Evolutionary conservation across 192 early-diverging fungal genomes (phyloP), one percentile per base, ranked within the genome.

Genomic region (Backusella morwellensis): DNA sequence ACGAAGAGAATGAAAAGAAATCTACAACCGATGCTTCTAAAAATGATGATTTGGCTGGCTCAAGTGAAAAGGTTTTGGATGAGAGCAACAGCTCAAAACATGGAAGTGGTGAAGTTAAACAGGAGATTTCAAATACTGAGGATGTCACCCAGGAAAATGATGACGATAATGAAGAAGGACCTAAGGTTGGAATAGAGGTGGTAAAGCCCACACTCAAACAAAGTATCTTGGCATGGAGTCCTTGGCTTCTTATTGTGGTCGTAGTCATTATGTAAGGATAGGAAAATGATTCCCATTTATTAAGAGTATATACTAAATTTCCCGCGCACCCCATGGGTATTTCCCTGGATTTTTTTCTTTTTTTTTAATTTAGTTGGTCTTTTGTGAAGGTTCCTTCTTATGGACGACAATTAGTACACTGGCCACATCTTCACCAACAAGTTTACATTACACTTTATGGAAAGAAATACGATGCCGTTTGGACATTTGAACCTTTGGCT

Each of bases 371-470:
- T 68, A 80, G 73, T 36, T 83, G 82, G 82, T 67, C 82, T 4
- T 83, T 83, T 72, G 63, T 36, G 6, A 78, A 77, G 32, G 76
- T 75, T 4, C 2, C 50, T 36, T 9, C 6, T 6, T 26, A 70
- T 14, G 80, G 80, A 67, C 73, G 74, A 56, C 52, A 75, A 7
- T 41, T 35, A 35, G 80, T 81, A 6, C 8, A 77, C 14, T 81
- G 80, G 80, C 80, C 80, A 17, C 56, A 81, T 70, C 66, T 81
- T 11, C 40, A 81, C n/a, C 63, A 81, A 42, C n/a, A 74, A 36
- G 79, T 83, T n/a, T 83, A 73, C 44, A 38, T 83, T 35, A 83
- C 82, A 7, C 68, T 83, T n/a, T 83, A 80, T 35, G n/a, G 32
- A 3, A 77, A 83, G 40, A 70, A 69, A 32, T 83, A 83, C 32